Evolutionary conservation across 2,329 filamentous ascomycete genomes (phyloP).

Genomic region (Ophiostoma sp.): DNA sequence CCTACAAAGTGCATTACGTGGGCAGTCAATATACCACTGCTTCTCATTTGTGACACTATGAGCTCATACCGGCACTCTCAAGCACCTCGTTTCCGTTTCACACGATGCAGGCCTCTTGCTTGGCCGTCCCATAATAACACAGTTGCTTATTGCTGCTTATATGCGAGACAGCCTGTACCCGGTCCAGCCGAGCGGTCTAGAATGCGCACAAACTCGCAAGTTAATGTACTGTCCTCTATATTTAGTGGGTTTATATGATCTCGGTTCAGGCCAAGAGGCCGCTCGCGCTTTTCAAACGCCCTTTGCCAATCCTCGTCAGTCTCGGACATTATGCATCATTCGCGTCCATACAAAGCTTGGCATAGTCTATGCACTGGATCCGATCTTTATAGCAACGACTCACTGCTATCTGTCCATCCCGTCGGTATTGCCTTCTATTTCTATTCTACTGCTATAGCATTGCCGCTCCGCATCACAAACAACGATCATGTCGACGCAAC

Average conservation of each 20-base stretch:
- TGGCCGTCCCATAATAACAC: slow-evolving; percentile 11
- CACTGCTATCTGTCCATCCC: not conserved
- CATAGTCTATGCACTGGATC: not conserved
- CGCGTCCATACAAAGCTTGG: not conserved
- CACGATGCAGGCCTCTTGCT: not conserved
- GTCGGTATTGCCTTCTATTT: not conserved
- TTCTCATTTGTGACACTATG: not conserved
- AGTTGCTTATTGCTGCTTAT: slow-evolving; percentile 1
- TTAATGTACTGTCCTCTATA: not conserved
- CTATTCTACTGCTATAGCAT: not conserved
- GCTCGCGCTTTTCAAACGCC: not conserved
- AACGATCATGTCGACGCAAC: not conserved
- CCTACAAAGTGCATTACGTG: not conserved
- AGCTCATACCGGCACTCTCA: not conserved
- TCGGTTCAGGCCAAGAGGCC: not conserved
- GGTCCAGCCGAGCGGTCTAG: not conserved
- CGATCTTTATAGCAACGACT: not conserved
- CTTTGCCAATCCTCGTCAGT: not conserved
- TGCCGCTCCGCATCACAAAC: not conserved
- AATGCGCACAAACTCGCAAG: not conserved
- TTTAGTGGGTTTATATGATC: not conserved
- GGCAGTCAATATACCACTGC: not conserved
- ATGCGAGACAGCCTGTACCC: slow-evolving; percentile 4
- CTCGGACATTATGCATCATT: not conserved
- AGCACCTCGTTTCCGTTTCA: not conserved